Evolutionary conservation across 371 early-diverging fungal genomes (phyloP).

Genomic region (Mucor plumbeus): DNA sequence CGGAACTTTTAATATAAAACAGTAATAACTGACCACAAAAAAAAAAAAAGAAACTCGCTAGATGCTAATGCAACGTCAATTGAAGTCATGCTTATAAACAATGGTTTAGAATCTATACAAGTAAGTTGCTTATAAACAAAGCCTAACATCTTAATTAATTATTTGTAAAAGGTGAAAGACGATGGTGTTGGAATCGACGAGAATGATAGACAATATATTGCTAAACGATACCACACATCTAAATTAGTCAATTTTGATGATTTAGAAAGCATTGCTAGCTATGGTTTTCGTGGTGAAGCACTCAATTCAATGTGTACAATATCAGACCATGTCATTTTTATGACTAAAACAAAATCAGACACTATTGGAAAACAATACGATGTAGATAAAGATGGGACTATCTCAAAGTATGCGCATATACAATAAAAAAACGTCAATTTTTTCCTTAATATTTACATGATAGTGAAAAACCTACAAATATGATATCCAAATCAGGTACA

Average conservation of each 20-base stretch:
- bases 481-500: constrained; percentile 35
- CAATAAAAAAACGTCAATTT: neutral
- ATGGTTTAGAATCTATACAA: constrained; percentile 43
- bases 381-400: constrained; percentile 33
- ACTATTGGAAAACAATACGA: constrained; percentile 37
- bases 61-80: constrained; percentile 51
- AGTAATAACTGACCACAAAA: neutral
- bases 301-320: constrained; percentile 59
- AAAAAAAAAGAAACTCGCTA: constrained; percentile 48
- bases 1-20: neutral
- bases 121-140: constrained; percentile 13
- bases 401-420: constrained; percentile 30
- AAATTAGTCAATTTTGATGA: constrained; percentile 72
- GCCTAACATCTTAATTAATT: neutral
- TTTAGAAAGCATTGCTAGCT: constrained; percentile 52
- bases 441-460: neutral
- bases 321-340: constrained; percentile 34
- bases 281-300: constrained; percentile 77
- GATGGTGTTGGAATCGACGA: constrained; percentile 65
- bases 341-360: constrained; percentile 45
- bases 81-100: constrained; percentile 39
- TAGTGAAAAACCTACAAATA: constrained; percentile 7
- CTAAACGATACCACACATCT: constrained; percentile 69
- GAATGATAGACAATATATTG: constrained; percentile 45
- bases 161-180: constrained; percentile 49